Evolutionary conservation across 2,329 filamentous ascomycete species (phyloP).

Genomic region (Thielaviopsis euricoi): DNA sequence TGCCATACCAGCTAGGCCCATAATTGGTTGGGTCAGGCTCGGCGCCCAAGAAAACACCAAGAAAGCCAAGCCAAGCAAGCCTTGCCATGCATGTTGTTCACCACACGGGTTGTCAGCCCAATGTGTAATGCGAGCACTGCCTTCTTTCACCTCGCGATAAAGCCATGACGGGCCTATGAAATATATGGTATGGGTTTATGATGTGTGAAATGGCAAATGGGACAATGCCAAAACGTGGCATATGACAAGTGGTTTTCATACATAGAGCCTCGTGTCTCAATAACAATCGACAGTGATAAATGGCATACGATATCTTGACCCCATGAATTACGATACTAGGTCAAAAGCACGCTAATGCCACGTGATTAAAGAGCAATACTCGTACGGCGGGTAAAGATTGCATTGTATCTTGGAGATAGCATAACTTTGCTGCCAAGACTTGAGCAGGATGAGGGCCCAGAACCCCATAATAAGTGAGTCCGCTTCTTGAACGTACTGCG

Average conservation of each 20-base stretch:
- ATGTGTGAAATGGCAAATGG: too few species aligned
- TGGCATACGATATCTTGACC: too few species aligned
- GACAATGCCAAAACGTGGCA: too few species aligned
- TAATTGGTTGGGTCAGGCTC: not conserved
- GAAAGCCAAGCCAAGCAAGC: constrained; percentile 10
- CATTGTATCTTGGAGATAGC: not conserved
- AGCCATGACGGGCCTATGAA: not conserved
- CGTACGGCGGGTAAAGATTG: too few species aligned
- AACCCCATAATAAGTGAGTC: not conserved
- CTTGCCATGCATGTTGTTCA: constrained; percentile 2
- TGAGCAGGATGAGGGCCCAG: not conserved
- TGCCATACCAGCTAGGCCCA: not conserved
- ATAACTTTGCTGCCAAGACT: not conserved
- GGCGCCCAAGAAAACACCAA: not conserved
- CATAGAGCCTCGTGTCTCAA: too few species aligned
- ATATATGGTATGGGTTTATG: not conserved
- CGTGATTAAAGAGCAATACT: too few species aligned
- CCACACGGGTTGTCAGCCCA: not conserved
- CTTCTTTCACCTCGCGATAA: too few species aligned
- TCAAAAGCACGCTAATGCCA: too few species aligned
- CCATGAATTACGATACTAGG: too few species aligned
- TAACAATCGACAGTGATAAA: too few species aligned
- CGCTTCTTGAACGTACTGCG: not conserved
- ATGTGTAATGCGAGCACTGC: not conserved
- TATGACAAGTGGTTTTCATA: too few species aligned